Percentiles rank a stretch among this genome's conserved stretches.
Conservation (phyloP, 148 eudicot species). For the Limonium bicolor region DNA sequence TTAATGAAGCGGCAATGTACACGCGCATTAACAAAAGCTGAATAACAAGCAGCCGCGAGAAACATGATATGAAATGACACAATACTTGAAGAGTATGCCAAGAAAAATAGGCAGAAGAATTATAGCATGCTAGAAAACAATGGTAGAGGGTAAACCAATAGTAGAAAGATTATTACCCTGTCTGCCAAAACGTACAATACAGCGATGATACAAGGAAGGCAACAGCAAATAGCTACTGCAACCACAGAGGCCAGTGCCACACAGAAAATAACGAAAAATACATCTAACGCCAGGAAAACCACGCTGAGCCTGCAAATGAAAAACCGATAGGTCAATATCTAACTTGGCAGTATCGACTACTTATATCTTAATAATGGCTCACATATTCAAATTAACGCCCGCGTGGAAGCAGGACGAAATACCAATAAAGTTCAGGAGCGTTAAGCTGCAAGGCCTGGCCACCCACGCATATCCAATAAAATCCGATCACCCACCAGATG, state of each 20-base stretch:
- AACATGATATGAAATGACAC: too few relatives aligned
- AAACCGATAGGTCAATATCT: constrained; percentile 1
- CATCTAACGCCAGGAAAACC: constrained; percentile 54
- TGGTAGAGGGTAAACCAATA: too few relatives aligned
- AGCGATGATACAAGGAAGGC: constrained; percentile 66
- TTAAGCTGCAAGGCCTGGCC: constrained; percentile 40
- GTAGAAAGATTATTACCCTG: constrained; percentile 27
- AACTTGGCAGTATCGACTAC: too few relatives aligned
- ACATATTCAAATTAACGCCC: neutral
- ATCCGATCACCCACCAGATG: constrained; percentile 66
- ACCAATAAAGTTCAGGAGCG: constrained; percentile 61
- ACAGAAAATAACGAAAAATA: constrained; percentile 57
- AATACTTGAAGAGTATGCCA: too few relatives aligned
- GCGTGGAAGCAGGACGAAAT: constrained; percentile 5
- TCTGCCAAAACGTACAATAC: constrained; percentile 55
- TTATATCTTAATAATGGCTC: too few relatives aligned
- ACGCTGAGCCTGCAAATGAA: constrained; percentile 42
- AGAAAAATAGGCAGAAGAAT: too few relatives aligned
- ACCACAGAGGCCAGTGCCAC: constrained; percentile 60
- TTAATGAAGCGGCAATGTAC: too few relatives aligned
- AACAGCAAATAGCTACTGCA: constrained; percentile 63
- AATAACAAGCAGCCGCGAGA: too few relatives aligned
- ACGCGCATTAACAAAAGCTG: too few relatives aligned
- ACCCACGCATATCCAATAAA: constrained; percentile 54
- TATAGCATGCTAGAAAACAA: too few relatives aligned